These are phyloP conservation scores for Discostella stelligera DNA, from an alignment of 352 stramenopile genomes.

Conservation along the genomic window DNA sequence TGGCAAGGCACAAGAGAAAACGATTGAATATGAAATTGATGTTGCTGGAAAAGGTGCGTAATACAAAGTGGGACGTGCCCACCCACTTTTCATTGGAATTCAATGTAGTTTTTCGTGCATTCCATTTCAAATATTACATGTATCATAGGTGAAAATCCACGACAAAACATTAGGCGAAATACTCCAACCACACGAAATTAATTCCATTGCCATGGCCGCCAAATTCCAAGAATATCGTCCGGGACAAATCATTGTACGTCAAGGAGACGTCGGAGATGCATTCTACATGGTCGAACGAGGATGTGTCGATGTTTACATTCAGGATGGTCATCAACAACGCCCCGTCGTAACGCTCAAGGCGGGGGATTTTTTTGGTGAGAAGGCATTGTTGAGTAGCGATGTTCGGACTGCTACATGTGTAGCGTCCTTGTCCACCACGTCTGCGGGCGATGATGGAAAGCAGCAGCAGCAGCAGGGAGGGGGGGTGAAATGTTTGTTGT, in stretches of 20 bases:
- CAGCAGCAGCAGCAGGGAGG: background rate
- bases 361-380: slow-evolving; percentile 93
- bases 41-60: slow-evolving; percentile 47
- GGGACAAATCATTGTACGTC: slow-evolving; percentile 49
- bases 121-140: background rate
- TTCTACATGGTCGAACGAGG: slow-evolving; percentile 80
- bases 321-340: slow-evolving; percentile 25
- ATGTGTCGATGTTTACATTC: slow-evolving; percentile 63
- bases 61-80: background rate
- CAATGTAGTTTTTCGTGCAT: background rate
- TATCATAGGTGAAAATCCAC: slow-evolving; percentile 35
- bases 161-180: slow-evolving; percentile 54
- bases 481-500: slow-evolving; percentile 75
- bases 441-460: background rate
- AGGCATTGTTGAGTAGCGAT: slow-evolving; percentile 90
- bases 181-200: slow-evolving; percentile 52
- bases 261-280: slow-evolving; percentile 64
- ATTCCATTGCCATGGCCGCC: slow-evolving; percentile 45
- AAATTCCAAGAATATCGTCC: slow-evolving; percentile 43
- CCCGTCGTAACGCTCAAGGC: slow-evolving; percentile 80
- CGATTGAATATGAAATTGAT: slow-evolving; percentile 48
- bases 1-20: slow-evolving; percentile 63
- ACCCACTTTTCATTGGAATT: too few species aligned
- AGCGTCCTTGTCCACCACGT: slow-evolving; percentile 6
- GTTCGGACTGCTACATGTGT: slow-evolving; percentile 91